These are phyloP conservation scores for Fusarium protoensiforme DNA, from an alignment of 2,329 filamentous ascomycete species.

Conservation along the genomic window DNA sequence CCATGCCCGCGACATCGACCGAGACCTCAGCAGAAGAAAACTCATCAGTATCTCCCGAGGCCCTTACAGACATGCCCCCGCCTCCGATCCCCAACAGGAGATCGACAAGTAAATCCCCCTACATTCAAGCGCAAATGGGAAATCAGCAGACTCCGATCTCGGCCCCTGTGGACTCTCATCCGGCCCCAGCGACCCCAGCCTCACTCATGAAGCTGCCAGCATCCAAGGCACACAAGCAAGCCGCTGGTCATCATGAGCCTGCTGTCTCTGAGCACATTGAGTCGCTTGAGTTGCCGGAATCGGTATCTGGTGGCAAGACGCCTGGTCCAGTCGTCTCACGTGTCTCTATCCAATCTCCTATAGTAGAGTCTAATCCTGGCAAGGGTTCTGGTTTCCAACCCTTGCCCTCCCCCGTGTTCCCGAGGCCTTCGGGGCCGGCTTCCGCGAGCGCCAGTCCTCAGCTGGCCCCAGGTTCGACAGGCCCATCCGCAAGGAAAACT, in stretches of 20 bases:
- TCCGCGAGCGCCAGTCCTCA: conserved; percentile 76
- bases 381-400: conserved; percentile 64
- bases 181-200: conserved; percentile 73
- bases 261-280: conserved; percentile 65
- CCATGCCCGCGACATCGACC: conserved; percentile 53
- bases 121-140: conserved; percentile 67
- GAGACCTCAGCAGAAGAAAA: conserved; percentile 71
- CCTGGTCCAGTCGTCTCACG: conserved; percentile 55
- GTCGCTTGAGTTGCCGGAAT: conserved; percentile 77
- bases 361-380: conserved; percentile 52
- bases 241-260: conserved; percentile 54
- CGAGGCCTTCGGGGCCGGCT: conserved; percentile 51
- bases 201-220: conserved; percentile 83
- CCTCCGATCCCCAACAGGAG: conserved; percentile 74
- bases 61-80: conserved; percentile 73
- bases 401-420: conserved; percentile 60
- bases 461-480: conserved; percentile 62
- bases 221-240: conserved; percentile 60
- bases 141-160: conserved; percentile 40
- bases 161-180: conserved; percentile 43
- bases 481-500: conserved; percentile 62
- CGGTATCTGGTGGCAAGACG: conserved; percentile 54
- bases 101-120: conserved; percentile 75
- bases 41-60: conserved; percentile 72
- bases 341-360: conserved; percentile 50